Base-by-base conservation (phyloP, 768 basidiomycete species). In the Exsudoporus frostii region DNA sequence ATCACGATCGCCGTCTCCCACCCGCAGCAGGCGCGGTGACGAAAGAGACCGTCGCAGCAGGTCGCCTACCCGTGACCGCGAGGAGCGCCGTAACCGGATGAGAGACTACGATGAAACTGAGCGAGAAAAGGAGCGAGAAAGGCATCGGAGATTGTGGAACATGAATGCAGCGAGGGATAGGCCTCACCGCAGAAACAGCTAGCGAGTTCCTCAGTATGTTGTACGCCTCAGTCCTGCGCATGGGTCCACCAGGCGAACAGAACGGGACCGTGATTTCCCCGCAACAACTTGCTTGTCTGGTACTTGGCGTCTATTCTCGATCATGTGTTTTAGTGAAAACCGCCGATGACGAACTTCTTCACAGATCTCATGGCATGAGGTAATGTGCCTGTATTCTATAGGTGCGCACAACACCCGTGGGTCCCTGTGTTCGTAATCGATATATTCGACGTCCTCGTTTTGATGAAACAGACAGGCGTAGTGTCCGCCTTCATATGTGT, bases 81-180 rank as follows among this genome's bases (percentile, higher is more conserved):
- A 64, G 51, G 54, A 50, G 29, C 62, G 57, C 34, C 54, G 45
- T 39, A 52, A 36, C 48, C 58, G 58, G 17, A 19, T 51, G 47
- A 62, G 61, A 44, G 66, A 61, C 38, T 71, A 74, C 29, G 59
- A 65, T 45, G 62, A 61, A 51, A 47, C 41, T 13, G 70, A 66
- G 54, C 60, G 64, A 40, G 62, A 59, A 46, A 64, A 27, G 40
- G 69, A 65, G 48, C 59, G 80, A 40, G 75, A 73, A 53, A 66
- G 74, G 38, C 78, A 81, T 54, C 71, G 84, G 22, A 73, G 74
- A 58, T 65, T 79, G 40, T 84, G 84, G 84, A 78, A 81, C 49
- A 61, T 65, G 45, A 79, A 77, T 58, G 55, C 72, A 11, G 63
- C 71, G 45, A 74, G 81, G 55, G 72, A 79, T 33, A 62, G 56